These are phyloP conservation scores for Tulasnella sp. DNA, from an alignment of 768 basidiomycete genomes.

Conservation along the genomic window DNA sequence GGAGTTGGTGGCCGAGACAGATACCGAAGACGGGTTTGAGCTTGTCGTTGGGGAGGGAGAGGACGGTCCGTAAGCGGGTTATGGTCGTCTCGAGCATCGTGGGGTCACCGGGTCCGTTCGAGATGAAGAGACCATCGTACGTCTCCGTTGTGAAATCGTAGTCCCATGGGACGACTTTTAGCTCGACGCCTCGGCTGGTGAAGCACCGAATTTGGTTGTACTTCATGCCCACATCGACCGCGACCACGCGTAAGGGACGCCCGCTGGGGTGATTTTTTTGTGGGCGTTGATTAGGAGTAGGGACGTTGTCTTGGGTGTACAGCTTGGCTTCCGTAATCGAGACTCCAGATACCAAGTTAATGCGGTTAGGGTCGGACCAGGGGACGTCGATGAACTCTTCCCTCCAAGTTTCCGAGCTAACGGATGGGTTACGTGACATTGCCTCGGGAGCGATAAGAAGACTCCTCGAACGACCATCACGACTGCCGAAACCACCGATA, in stretches of 20 bases:
- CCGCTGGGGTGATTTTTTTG: slow-evolving; percentile 72
- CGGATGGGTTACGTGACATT: slow-evolving; percentile 50
- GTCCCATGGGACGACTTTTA: slow-evolving; percentile 98
- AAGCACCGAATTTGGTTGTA: slow-evolving; percentile 99
- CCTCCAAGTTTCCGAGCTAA: slow-evolving; percentile 58
- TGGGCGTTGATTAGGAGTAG: slow-evolving; percentile 40
- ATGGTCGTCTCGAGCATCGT: slow-evolving; percentile 76
- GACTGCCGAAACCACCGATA: slow-evolving; percentile 42
- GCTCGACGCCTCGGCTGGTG: slow-evolving; percentile 81
- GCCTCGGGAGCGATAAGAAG: slow-evolving; percentile 33
- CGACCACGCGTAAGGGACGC: slow-evolving; percentile 76
- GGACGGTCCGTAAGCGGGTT: slow-evolving; percentile 57
- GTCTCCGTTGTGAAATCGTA: slow-evolving; percentile 84
- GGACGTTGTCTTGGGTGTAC: slow-evolving; percentile 50
- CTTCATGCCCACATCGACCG: slow-evolving; percentile 99
- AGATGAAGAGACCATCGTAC: slow-evolving; percentile 93
- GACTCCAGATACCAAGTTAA: slow-evolving; percentile 87
- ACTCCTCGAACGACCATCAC: slow-evolving; percentile 28
- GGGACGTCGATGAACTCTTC: slow-evolving; percentile 79
- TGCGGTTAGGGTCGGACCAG: slow-evolving; percentile 82
- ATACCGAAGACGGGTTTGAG: slow-evolving; percentile 95
- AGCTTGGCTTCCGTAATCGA: slow-evolving; percentile 66
- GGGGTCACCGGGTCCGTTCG: slow-evolving; percentile 97
- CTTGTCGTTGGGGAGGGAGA: slow-evolving; percentile 51
- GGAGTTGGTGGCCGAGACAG: slow-evolving; percentile 95